phyloP scores from a whole-genome alignment of 1,284 basidiomycete genomes.

The Inonotus obliquus region DNA sequence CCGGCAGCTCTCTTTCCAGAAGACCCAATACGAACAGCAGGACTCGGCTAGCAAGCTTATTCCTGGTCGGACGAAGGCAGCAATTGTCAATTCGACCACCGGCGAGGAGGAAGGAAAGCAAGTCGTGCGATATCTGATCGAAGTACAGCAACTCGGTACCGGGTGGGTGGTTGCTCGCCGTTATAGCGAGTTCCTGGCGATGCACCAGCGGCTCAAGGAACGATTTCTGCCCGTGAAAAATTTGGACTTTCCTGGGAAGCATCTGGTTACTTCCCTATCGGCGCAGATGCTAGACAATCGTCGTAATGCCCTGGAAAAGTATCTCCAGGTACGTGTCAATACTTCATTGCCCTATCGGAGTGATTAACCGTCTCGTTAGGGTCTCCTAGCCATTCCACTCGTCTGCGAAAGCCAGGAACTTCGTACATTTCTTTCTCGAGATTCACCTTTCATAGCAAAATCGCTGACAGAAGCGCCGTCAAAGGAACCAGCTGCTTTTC shows the following conservation, averaged over 20 bases:
- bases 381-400: conserved; percentile 62
- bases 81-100: conserved; percentile 72
- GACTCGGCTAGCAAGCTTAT: conserved; percentile 80
- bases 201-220: conserved; percentile 83
- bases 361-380: conserved; percentile 40
- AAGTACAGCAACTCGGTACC: conserved; percentile 83
- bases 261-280: conserved; percentile 80
- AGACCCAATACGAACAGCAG: conserved; percentile 86
- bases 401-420: conserved; percentile 85
- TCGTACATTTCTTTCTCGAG: conserved; percentile 82
- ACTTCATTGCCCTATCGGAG: conserved; percentile 1
- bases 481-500: conserved; percentile 44
- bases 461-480: conserved; percentile 33
- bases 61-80: conserved; percentile 73
- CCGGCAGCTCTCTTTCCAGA: conserved; percentile 83
- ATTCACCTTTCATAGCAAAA: conserved; percentile 70
- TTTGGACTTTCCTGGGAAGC: conserved; percentile 87
- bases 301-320: conserved; percentile 77
- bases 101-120: conserved; percentile 83
- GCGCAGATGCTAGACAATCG: conserved; percentile 81
- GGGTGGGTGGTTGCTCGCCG: conserved; percentile 91
- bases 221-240: conserved; percentile 60
- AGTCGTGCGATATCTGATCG: conserved; percentile 89
- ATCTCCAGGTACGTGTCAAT: conserved; percentile 66
- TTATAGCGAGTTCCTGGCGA: conserved; percentile 91